Conservation (phyloP, 176 grass and related monocot genomes). For the Aegilops sharonensis region DNA sequence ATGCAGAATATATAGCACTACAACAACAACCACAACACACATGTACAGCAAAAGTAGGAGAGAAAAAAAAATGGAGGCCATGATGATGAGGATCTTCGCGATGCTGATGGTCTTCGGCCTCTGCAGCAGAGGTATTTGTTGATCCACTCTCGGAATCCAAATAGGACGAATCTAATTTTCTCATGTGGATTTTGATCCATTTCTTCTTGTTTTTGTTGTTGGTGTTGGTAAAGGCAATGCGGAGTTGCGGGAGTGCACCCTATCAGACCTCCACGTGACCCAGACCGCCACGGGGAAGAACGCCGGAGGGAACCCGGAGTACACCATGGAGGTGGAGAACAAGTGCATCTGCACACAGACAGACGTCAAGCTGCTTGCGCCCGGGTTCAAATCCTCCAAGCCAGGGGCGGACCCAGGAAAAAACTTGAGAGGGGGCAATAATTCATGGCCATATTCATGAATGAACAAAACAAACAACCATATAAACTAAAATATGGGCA, state of each 20-base stretch:
- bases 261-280: neutral
- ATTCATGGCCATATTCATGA: too few relatives aligned
- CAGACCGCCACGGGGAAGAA: neutral
- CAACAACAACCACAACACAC: neutral
- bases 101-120: neutral
- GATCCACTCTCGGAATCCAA: neutral
- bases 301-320: neutral
- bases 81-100: neutral
- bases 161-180: neutral
- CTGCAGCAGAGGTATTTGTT: neutral
- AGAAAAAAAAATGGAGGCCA: neutral
- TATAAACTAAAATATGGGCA: too few relatives aligned
- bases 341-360: conserved; percentile 11
- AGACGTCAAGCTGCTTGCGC: neutral
- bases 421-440: too few relatives aligned
- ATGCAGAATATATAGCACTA: neutral
- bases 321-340: neutral
- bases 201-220: neutral
- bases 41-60: neutral
- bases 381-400: neutral
- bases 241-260: neutral
- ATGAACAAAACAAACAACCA: too few relatives aligned
- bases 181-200: neutral
- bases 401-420: neutral
- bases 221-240: neutral